Conservation (phyloP, 352 stramenopile species). For the Globisporangium viniferum region DNA sequence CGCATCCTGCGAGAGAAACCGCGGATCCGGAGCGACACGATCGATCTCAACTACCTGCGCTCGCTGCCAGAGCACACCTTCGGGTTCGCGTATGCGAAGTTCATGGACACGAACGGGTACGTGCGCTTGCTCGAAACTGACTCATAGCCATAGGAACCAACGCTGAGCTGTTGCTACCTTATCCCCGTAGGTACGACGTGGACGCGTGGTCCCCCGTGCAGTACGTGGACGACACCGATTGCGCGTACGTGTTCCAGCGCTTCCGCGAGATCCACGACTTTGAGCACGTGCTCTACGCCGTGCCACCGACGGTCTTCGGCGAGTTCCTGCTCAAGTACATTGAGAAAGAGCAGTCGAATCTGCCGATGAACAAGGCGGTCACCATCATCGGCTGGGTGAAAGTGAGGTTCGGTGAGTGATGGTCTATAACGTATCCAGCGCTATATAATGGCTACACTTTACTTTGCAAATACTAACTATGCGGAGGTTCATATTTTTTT, state of each 20-base stretch:
- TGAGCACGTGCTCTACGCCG: constrained; percentile 93
- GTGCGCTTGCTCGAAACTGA: no score
- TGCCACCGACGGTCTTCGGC: neutral
- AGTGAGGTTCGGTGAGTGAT: no score
- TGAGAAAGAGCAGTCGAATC: no score
- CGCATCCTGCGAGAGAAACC: neutral
- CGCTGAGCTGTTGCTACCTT: no score
- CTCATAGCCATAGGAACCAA: no score
- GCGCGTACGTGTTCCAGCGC: constrained; percentile 96
- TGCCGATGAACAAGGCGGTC: no score
- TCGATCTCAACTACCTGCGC: neutral
- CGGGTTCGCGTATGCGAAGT: neutral
- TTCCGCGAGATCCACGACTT: constrained; percentile 95
- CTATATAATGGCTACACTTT: no score
- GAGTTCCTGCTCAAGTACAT: neutral
- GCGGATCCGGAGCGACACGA: neutral
- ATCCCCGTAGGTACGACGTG: neutral
- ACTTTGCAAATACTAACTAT: no score
- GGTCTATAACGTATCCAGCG: no score
- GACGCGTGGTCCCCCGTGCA: neutral
- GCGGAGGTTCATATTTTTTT: no score
- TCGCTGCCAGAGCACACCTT: neutral
- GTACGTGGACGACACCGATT: constrained; percentile 86
- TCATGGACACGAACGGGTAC: neutral
- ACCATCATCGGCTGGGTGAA: no score